Percentiles rank a stretch among this genome's conserved stretches.
phyloP scores from a whole-genome alignment of 805 yeast species.

The Grigorovia jiainica region DNA sequence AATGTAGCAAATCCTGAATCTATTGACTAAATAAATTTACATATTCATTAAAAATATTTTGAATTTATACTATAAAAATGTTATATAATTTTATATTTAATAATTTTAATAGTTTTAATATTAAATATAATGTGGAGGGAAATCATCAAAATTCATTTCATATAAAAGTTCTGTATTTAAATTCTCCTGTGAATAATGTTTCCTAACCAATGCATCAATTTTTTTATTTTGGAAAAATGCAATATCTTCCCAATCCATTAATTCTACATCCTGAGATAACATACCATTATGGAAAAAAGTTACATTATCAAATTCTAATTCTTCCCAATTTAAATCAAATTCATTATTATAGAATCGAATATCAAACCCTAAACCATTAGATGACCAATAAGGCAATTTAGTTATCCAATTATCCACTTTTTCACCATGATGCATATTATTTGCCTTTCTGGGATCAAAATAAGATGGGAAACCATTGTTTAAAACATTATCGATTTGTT shows the following conservation, averaged over 20 bases:
- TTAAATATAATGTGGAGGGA: background rate
- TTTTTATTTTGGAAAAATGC: conserved; percentile 17
- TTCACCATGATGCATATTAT: conserved; percentile 57
- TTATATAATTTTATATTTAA: too few relatives aligned
- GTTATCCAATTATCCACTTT: conserved; percentile 59
- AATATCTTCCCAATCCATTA: background rate
- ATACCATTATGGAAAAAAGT: background rate
- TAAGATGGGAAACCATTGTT: conserved; percentile 32
- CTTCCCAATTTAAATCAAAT: conserved; percentile 27
- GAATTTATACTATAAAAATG: too few relatives aligned
- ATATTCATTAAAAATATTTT: too few relatives aligned
- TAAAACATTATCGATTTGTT: background rate
- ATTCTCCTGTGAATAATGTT: background rate
- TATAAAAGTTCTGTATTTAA: background rate
- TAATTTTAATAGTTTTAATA: too few relatives aligned
- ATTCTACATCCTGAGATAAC: background rate
- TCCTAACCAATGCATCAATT: conserved; percentile 16
- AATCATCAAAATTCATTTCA: background rate
- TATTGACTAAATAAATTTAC: background rate
- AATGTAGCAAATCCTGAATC: background rate
- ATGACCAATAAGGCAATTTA: conserved; percentile 39
- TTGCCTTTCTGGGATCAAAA: conserved; percentile 54
- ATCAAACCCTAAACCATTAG: conserved; percentile 11
- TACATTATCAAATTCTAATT: conserved; percentile 20
- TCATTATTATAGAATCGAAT: conserved; percentile 18